Evolutionary conservation across 2,329 filamentous ascomycete genomes (phyloP).

Genomic region (Fusarium nurragi): DNA sequence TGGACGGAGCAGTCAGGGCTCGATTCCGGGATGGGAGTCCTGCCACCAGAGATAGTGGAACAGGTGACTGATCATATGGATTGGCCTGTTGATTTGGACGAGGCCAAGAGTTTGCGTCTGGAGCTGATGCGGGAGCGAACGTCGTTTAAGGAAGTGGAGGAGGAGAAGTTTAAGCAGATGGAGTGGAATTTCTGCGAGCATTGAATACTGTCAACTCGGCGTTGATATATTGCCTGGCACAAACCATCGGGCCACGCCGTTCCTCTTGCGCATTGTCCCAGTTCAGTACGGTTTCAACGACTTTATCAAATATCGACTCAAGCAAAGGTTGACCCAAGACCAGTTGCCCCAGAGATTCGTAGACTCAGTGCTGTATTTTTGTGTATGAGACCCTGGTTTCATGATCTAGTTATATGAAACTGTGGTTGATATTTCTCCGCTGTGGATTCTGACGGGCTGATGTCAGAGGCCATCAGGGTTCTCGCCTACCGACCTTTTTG

Average conservation of each 20-base stretch:
- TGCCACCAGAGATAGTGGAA: background rate
- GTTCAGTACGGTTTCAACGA: too few relatives aligned
- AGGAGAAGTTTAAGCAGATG: background rate
- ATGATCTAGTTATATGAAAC: too few relatives aligned
- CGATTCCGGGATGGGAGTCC: too few relatives aligned
- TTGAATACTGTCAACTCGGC: background rate
- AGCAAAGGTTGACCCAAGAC: too few relatives aligned
- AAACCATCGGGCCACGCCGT: too few relatives aligned
- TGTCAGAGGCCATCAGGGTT: constrained; percentile 3
- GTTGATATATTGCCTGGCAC: too few relatives aligned
- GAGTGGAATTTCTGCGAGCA: constrained; percentile 1
- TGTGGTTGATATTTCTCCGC: background rate
- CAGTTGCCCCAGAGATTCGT: too few relatives aligned
- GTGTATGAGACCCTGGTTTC: too few relatives aligned
- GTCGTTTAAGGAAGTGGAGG: background rate
- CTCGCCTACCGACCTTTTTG: constrained; percentile 14
- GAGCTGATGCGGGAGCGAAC: background rate
- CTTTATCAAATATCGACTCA: too few relatives aligned
- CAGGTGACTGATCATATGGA: background rate
- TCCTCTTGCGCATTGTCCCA: too few relatives aligned
- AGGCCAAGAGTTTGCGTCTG: background rate
- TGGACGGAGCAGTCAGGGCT: background rate
- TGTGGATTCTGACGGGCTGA: background rate
- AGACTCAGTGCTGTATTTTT: too few relatives aligned
- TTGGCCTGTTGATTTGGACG: background rate